Evolutionary conservation across 768 basidiomycete species (phyloP).

Genomic region (Xerocomus potaroensis): DNA sequence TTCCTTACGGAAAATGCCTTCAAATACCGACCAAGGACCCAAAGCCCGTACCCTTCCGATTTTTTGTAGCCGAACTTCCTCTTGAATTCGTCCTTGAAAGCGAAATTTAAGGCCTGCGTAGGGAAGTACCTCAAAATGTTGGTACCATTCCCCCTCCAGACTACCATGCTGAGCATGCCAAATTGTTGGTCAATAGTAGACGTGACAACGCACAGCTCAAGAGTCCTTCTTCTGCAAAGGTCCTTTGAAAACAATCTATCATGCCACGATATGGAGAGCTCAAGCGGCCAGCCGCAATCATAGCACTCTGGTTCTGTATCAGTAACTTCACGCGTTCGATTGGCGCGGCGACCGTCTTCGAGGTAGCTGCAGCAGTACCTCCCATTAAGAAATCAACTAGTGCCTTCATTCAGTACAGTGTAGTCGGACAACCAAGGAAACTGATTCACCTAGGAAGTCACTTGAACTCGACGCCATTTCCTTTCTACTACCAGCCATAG

Average conservation of each 20-base stretch:
- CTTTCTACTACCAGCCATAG: too few relatives aligned
- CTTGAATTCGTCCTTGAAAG: constrained; percentile 99
- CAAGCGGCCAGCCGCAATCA: constrained; percentile 99
- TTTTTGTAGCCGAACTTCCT: constrained; percentile 99
- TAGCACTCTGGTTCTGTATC: constrained; percentile 99
- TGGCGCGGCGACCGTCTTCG: constrained; percentile 98
- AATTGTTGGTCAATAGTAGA: too few relatives aligned
- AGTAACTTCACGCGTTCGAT: constrained; percentile 99
- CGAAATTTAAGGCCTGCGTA: constrained; percentile 99
- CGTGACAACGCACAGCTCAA: too few relatives aligned
- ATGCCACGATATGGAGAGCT: constrained; percentile 96
- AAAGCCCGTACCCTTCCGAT: constrained; percentile 94
- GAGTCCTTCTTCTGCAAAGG: constrained; percentile 95
- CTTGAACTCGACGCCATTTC: too few relatives aligned
- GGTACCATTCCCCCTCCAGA: constrained; percentile 99
- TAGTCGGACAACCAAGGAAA: too few relatives aligned
- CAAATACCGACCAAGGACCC: too few relatives aligned
- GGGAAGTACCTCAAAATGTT: constrained; percentile 99
- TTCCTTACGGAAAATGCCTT: too few relatives aligned
- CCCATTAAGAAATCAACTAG: constrained; percentile 94
- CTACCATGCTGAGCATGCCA: too few relatives aligned
- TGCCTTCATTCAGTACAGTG: too few relatives aligned
- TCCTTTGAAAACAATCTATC: constrained; percentile 85
- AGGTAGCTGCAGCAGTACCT: constrained; percentile 96
- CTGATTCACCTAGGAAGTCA: too few relatives aligned